These are phyloP conservation scores for Vitis vinifera DNA, from an alignment of 164 flowering plant genomes.

Conservation along the genomic window ASM3070453v1 NC_081822.1:11903001-11903500, in stretches of 20 bases:
- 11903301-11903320: not conserved
- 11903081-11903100: conserved; percentile 8
- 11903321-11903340: conserved; percentile 16
- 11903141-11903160: conserved; percentile 12
- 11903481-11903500: no score
- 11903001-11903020: no score
- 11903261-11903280: not conserved
- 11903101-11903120: conserved; percentile 19
- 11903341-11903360: conserved; percentile 14
- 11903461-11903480: no score
- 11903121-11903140: conserved; percentile 19
- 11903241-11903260: not conserved
- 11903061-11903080: not conserved
- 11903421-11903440: not conserved
- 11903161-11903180: conserved; percentile 20
- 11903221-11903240: no score
- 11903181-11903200: conserved; percentile 5
- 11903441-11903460: not conserved
- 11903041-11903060: no score
- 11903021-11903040: no score
- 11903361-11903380: conserved; percentile 8
- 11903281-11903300: not conserved
- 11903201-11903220: not conserved
- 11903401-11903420: not conserved
- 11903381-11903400: not conserved